Evolutionary conservation across 148 eudicot species (phyloP), one percentile per base, ranked within the genome.

Genomic region (Silene latifolia): DNA sequence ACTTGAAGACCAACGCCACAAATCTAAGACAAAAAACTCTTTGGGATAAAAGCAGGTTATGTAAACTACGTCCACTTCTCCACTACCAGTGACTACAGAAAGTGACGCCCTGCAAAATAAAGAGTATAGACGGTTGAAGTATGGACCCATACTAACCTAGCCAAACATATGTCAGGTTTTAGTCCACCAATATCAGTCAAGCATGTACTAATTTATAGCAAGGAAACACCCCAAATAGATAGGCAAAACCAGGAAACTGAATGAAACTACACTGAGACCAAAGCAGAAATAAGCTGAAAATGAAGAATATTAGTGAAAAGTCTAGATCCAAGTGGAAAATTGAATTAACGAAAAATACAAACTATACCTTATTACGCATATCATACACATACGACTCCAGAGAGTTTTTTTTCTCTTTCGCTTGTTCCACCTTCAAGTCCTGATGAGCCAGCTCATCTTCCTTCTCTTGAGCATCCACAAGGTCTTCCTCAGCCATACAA

Each of bases 361-460:
- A 23, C 25, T 32, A 9, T 87, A 93, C 98, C 98, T 94, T 94
- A 78, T 78, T 91, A 67, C 98, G 90, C 48, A 96, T 89, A 69
- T 90, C 98, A 65, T 94, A 94, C 65, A 94, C 98, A 84, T 84
- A 94, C 64, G 97, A 84, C 83, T 94, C 98, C 69, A 94, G 82
- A 2, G 85, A 63, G 77, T 94, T 94, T 77, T 89, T 94, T 85
- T 84, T 90, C 51, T 94, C 98, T 89, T 94, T 90, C 47, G 95
- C 92, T 80, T 83, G 89, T 76, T 94, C 98, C 76, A 92, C 85
- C 77, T 85, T 83, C 61, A 53, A 75, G 80, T 94, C 98, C 76
- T 91, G 97, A 62, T 89, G 83, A 24, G 88, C 77, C 80, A 94
- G 86, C 79, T 79, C 82, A 73, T 51, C 51, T 79, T 94, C 98